Evolutionary conservation across 495 filamentous ascomycete genomes (phyloP).

Genomic region (Annulohypoxylon bovei): DNA sequence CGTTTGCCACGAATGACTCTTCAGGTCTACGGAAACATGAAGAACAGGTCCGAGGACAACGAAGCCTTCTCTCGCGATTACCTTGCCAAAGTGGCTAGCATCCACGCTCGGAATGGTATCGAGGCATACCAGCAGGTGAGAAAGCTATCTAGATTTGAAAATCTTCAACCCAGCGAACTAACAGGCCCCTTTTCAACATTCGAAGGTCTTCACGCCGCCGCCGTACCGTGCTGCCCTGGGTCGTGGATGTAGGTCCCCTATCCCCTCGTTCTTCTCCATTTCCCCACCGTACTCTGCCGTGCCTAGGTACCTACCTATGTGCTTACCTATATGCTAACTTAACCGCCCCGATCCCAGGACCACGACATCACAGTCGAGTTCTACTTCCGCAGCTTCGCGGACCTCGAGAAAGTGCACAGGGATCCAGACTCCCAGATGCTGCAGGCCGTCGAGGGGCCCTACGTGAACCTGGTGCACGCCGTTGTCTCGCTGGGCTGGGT

Average conservation of each 20-base stretch:
- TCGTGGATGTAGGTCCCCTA: slow-evolving; percentile 14
- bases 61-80: slow-evolving; percentile 18
- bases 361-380: slow-evolving; percentile 25
- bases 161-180: not conserved
- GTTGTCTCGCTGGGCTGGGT: slow-evolving; percentile 20
- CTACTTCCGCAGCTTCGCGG: slow-evolving; percentile 22
- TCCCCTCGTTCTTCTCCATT: not conserved
- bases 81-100: slow-evolving; percentile 2
- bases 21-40: slow-evolving; percentile 8
- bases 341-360: not conserved
- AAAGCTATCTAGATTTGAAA: not conserved
- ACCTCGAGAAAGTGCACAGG: not conserved
- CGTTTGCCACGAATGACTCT: slow-evolving; percentile 9
- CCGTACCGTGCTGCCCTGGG: slow-evolving; percentile 9
- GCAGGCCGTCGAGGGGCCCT: slow-evolving; percentile 11
- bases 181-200: not conserved
- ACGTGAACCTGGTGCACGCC: slow-evolving; percentile 17
- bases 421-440: slow-evolving; percentile 9
- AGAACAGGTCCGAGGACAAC: slow-evolving; percentile 8
- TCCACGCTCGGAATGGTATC: slow-evolving; percentile 11
- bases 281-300: not conserved
- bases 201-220: not conserved
- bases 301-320: too few relatives aligned
- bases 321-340: too few relatives aligned
- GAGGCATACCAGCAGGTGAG: slow-evolving; percentile 21